A percentile compares a stretch with the other conserved stretches of the same genome.
Evolutionary conservation across 1,284 basidiomycete genomes (phyloP).

Genomic region (Cystobasidium slooffiae): DNA sequence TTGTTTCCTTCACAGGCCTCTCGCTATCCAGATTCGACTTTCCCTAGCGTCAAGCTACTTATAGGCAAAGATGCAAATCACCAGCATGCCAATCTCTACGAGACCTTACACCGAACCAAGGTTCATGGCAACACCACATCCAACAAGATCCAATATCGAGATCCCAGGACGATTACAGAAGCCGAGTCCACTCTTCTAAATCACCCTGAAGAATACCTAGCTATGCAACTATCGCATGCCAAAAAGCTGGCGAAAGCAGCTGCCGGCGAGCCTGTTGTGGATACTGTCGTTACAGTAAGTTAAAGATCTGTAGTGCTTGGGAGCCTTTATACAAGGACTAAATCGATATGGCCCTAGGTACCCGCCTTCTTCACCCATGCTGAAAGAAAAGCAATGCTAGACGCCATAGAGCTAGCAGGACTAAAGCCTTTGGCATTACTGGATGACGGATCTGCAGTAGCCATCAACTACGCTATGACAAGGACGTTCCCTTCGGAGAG

Average conservation of each 20-base stretch:
- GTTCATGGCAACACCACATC: slow-evolving; percentile 62
- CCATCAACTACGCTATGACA: slow-evolving; percentile 95
- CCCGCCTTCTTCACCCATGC: slow-evolving; percentile 84
- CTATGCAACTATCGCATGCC: slow-evolving; percentile 90
- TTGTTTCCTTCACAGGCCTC: slow-evolving; percentile 64
- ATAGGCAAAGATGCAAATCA: slow-evolving; percentile 69
- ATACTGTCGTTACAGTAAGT: slow-evolving; percentile 75
- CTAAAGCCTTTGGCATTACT: slow-evolving; percentile 81
- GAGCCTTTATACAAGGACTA: not conserved
- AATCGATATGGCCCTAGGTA: slow-evolving; percentile 56
- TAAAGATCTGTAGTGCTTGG: not conserved
- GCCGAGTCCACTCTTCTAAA: slow-evolving; percentile 49
- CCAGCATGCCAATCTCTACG: slow-evolving; percentile 65
- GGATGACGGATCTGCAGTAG: slow-evolving; percentile 87
- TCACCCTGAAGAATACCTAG: slow-evolving; percentile 84
- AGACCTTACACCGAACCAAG: slow-evolving; percentile 67
- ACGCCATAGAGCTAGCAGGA: slow-evolving; percentile 88
- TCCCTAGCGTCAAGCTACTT: slow-evolving; percentile 84
- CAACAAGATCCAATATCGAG: slow-evolving; percentile 56
- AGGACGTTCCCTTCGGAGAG: slow-evolving; percentile 68
- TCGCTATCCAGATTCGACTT: slow-evolving; percentile 85
- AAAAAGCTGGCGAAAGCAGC: slow-evolving; percentile 81
- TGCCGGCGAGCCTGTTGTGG: slow-evolving; percentile 77
- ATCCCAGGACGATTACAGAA: slow-evolving; percentile 66
- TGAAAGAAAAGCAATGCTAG: slow-evolving; percentile 83